These are phyloP conservation scores for Podila epigama DNA, from an alignment of 192 early-diverging fungal species.

Conservation along the genomic window DNA sequence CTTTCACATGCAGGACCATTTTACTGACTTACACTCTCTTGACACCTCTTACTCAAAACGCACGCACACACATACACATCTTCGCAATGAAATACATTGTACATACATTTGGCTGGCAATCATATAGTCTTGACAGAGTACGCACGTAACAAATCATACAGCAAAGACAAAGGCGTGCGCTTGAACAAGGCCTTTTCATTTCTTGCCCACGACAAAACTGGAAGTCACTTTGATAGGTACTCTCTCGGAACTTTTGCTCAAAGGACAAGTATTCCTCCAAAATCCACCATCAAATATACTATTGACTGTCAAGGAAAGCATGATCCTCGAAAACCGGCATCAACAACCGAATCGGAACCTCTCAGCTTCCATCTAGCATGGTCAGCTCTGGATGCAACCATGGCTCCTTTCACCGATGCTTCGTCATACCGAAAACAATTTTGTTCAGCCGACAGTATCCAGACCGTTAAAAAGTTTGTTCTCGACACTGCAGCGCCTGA, in stretches of 20 bases:
- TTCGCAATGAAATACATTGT: no score
- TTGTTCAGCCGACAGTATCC: constrained; percentile 14
- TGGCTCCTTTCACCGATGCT: constrained; percentile 17
- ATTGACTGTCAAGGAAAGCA: constrained; percentile 23
- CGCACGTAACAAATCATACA: constrained; percentile 27
- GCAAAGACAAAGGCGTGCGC: constrained; percentile 31
- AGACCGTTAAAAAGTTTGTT: constrained; percentile 33
- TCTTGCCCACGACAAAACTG: constrained; percentile 30
- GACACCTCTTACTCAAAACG: not conserved
- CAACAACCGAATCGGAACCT: not conserved
- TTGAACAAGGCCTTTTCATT: constrained; percentile 44
- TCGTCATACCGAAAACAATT: constrained; percentile 24
- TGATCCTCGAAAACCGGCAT: not conserved
- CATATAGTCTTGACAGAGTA: constrained; percentile 17
- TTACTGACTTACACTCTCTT: not conserved
- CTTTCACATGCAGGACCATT: no score
- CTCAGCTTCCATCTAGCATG: constrained; percentile 15
- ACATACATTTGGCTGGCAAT: no score
- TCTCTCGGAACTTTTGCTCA: constrained; percentile 40
- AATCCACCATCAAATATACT: constrained; percentile 30
- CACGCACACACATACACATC: not conserved
- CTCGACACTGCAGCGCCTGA: constrained; percentile 37
- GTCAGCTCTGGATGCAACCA: constrained; percentile 35
- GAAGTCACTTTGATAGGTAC: constrained; percentile 23
- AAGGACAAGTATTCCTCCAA: constrained; percentile 16